Evolutionary conservation across 371 early-diverging fungal genomes (phyloP).

Genomic region (Apophysomyces elegans): DNA sequence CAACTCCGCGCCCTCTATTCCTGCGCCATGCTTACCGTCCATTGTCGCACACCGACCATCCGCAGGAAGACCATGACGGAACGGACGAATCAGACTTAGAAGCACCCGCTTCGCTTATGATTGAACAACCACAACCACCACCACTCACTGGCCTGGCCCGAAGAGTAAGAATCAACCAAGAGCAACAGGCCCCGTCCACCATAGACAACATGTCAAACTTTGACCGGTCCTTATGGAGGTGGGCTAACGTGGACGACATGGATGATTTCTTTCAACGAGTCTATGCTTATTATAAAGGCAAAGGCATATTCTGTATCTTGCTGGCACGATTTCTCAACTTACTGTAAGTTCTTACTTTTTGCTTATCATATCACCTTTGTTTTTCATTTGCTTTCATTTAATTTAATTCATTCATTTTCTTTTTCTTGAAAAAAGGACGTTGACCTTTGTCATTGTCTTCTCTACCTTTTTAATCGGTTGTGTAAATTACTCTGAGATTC

Average conservation of each 20-base stretch:
- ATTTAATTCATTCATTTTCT: neutral
- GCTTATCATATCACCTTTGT: too few species aligned
- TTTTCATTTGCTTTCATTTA: too few species aligned
- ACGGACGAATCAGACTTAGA: conserved; percentile 37
- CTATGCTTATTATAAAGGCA: conserved; percentile 82
- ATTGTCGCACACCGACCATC: conserved; percentile 12
- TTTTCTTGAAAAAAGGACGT: conserved; percentile 48
- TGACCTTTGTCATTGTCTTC: conserved; percentile 87
- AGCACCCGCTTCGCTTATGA: conserved; percentile 67
- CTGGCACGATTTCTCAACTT: conserved; percentile 73
- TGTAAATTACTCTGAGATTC: conserved; percentile 83
- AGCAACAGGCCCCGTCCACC: conserved; percentile 25
- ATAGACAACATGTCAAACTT: conserved; percentile 48
- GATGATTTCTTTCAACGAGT: conserved; percentile 83
- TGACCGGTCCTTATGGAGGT: conserved; percentile 81
- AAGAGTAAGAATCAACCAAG: conserved; percentile 12
- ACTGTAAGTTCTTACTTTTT: conserved; percentile 51
- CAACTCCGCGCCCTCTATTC: conserved; percentile 3
- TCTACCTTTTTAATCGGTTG: conserved; percentile 88
- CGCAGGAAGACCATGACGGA: conserved; percentile 5
- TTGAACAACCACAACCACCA: conserved; percentile 45
- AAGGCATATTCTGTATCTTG: conserved; percentile 81
- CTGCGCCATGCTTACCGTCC: conserved; percentile 10
- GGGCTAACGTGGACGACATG: conserved; percentile 82
- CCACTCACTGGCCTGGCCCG: conserved; percentile 12